Conservation (phyloP, 495 filamentous ascomycete species). For the Neurospora hispaniola region DNA sequence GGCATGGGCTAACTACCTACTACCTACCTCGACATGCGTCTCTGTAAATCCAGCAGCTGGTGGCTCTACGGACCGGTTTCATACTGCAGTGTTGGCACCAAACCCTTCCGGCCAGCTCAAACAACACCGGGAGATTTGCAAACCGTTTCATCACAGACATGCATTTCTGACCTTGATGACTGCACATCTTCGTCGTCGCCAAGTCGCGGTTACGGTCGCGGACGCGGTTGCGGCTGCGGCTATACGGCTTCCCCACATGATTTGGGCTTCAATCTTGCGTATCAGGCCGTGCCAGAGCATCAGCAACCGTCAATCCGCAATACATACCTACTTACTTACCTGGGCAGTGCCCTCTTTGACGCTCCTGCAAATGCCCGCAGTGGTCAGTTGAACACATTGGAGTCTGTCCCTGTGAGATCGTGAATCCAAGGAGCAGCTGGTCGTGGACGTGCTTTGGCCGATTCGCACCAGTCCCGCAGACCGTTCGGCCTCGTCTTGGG, state of each 20-base stretch:
- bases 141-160: background rate
- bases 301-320: background rate
- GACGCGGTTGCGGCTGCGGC: background rate
- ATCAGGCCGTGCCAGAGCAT: background rate
- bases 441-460: background rate
- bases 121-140: background rate
- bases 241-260: background rate
- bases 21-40: background rate
- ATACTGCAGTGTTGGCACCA: background rate
- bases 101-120: background rate
- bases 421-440: background rate
- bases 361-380: background rate
- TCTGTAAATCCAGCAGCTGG: background rate
- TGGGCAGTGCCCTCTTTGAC: background rate
- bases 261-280: background rate
- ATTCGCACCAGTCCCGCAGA: background rate
- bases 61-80: background rate
- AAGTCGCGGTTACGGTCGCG: background rate
- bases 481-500: background rate
- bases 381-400: background rate
- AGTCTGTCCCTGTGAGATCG: background rate
- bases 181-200: background rate
- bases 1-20: background rate
- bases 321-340: background rate
- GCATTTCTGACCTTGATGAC: background rate